phyloP scores from a whole-genome alignment of 768 basidiomycete genomes.

The Leccinum subgranulosum region DNA sequence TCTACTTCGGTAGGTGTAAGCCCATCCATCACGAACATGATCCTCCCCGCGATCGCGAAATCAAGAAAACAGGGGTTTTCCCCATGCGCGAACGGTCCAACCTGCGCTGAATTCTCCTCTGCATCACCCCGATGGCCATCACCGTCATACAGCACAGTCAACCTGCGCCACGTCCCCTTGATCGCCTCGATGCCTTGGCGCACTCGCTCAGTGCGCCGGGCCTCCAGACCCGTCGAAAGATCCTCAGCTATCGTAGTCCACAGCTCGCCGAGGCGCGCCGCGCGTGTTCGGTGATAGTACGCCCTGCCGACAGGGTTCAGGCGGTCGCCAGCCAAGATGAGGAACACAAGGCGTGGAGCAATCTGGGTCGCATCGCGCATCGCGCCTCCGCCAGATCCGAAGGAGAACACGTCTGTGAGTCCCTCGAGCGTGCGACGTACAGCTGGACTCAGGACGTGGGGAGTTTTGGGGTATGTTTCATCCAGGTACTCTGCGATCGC shows the following conservation, averaged over 20 bases:
- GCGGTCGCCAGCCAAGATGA: constrained; percentile 21
- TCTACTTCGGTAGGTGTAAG: constrained; percentile 12
- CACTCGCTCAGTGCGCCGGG: constrained; percentile 25
- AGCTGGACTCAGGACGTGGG: constrained; percentile 35
- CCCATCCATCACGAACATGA: constrained; percentile 9
- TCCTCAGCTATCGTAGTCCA: constrained; percentile 31
- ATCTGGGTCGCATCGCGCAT: neutral
- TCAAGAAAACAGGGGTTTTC: constrained; percentile 19
- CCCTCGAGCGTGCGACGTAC: constrained; percentile 33
- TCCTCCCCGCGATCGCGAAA: constrained; percentile 18
- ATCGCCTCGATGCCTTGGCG: constrained; percentile 3
- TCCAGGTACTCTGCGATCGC: constrained; percentile 52
- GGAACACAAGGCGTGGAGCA: constrained; percentile 14
- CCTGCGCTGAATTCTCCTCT: neutral
- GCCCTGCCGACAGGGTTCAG: constrained; percentile 34
- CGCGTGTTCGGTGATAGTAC: constrained; percentile 40
- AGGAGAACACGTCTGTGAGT: constrained; percentile 19
- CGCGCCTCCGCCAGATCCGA: constrained; percentile 1
- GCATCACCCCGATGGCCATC: neutral
- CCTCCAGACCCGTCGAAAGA: constrained; percentile 24
- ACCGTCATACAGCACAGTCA: constrained; percentile 11
- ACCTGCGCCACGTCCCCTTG: constrained; percentile 29
- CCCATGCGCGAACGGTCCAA: constrained; percentile 11
- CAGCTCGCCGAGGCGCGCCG: constrained; percentile 32
- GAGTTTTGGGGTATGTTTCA: constrained; percentile 43